Evolutionary conservation across 176 grass and related monocot species (phyloP), one percentile per base, ranked within the genome.

Genomic region (Phyllostachys edulis): DNA sequence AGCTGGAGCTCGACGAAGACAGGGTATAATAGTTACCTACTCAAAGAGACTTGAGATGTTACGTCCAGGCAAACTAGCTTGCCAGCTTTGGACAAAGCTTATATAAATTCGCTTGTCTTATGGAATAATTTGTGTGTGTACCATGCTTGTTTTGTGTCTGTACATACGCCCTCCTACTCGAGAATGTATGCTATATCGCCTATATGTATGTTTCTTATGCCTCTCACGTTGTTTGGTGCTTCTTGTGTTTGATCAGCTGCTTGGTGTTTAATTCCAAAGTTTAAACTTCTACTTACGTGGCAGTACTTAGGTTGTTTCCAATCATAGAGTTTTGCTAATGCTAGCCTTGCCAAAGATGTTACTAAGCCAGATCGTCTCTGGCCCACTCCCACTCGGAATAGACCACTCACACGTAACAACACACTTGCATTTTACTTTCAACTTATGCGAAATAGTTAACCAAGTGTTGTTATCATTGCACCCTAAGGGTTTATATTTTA

Each of bases 71-170:
- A 21, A n/a, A 52, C 32, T 16, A 45, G 39, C 50, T 61, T 60
- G 15, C 77, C 47, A 73, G 40, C 40, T 37, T 71, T 63, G 56
- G 15, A 37, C 5, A 72, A 5, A 63, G 16, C 54, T 40, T 23
- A 26, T 8, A 46, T 15, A 26, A 32, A 63, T 63, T 41, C 85
- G 42, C 42, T 69, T 76, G 52, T 81, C 42, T 64, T 15, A 16
- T 71, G 42, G 44, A 89, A 89, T 80, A 69, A 69, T 41, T 3
- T 29, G 49, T 26, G 50, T n/a, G 20, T 56, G 7, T 23, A 1
- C 17, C 24, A 36, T 52, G 37, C 52, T 55, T 47, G 32, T 69
- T 72, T 18, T 68, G 16, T 75, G 56, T 64, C 14, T 40, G 45
- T 29, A 52, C 7, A n/a, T 72, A 63, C 11, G 55, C 2, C 11